A percentile compares a stretch with the other conserved stretches of the same genome.
Conservation (phyloP, 208 protist genomes). For the Leptomonas pyrrhocoris region DNA sequence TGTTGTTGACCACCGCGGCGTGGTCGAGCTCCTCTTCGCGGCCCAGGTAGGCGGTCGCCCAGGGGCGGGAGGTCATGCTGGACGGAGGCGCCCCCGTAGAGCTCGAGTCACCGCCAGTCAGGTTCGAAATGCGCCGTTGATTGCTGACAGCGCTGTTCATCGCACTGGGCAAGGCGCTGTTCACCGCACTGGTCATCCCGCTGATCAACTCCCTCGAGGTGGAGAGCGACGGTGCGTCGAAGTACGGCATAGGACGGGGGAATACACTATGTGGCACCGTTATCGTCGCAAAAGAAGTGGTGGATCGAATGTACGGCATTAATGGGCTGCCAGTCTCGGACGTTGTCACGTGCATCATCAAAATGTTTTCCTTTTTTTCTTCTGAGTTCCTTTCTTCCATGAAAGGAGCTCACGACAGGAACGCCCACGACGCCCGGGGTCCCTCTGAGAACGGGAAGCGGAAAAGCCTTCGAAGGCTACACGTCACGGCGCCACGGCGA, state of each 20-base stretch:
- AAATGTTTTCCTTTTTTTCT: neutral
- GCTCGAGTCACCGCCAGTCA: neutral
- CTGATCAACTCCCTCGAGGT: neutral
- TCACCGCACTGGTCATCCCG: neutral
- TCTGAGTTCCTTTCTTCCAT: neutral
- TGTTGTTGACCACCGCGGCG: neutral
- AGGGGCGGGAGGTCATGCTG: neutral
- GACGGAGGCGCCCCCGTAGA: neutral
- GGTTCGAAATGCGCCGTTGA: neutral
- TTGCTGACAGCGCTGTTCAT: neutral
- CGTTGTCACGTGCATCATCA: conserved; percentile 11
- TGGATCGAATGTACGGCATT: conserved; percentile 12
- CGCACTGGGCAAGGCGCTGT: neutral
- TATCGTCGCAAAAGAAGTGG: neutral
- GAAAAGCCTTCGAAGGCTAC: too few relatives aligned
- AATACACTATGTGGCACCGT: conserved; percentile 5
- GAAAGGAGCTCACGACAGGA: too few relatives aligned
- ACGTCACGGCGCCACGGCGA: too few relatives aligned
- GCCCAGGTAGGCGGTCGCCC: neutral
- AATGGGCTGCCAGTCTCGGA: conserved; percentile 11
- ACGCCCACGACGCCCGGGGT: too few relatives aligned
- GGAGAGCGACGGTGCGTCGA: neutral
- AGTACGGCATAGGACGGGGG: neutral
- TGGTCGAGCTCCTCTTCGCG: neutral
- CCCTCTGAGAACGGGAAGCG: too few relatives aligned